phyloP scores from a whole-genome alignment of 164 flowering plant genomes.

The Umbellularia californica region DNA sequence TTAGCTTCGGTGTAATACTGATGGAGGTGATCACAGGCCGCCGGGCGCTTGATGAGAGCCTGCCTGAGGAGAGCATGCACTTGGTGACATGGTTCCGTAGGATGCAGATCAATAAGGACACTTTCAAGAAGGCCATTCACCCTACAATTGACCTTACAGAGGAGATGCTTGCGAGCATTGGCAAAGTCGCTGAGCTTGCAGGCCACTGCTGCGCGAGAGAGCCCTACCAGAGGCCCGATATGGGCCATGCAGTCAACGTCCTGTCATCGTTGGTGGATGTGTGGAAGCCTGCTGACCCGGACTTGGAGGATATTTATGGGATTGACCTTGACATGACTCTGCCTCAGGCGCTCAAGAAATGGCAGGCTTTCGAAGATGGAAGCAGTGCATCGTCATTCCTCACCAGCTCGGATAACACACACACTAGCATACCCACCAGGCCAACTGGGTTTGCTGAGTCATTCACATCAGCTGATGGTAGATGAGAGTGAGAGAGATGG shows the following conservation, averaged over 20 bases:
- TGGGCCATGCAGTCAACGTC: slow-evolving; percentile 83
- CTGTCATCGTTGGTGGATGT: slow-evolving; percentile 68
- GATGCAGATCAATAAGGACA: slow-evolving; percentile 56
- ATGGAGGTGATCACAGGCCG: slow-evolving; percentile 93
- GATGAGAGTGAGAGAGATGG: slow-evolving; percentile 30
- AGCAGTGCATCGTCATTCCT: slow-evolving; percentile 39
- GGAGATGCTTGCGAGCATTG: slow-evolving; percentile 54
- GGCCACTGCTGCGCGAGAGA: slow-evolving; percentile 89
- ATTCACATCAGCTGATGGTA: slow-evolving; percentile 82
- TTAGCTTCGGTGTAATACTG: slow-evolving; percentile 87
- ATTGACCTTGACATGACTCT: slow-evolving; percentile 66
- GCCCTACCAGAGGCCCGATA: slow-evolving; percentile 87
- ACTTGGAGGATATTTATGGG: slow-evolving; percentile 57
- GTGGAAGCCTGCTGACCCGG: slow-evolving; percentile 76
- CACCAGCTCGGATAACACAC: slow-evolving; percentile 77
- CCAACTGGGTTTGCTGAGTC: slow-evolving; percentile 90
- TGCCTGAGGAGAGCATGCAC: slow-evolving; percentile 74
- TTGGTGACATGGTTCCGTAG: slow-evolving; percentile 88
- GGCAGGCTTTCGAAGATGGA: slow-evolving; percentile 69
- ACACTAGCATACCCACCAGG: slow-evolving; percentile 80
- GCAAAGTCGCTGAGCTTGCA: slow-evolving; percentile 77
- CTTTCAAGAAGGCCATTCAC: slow-evolving; percentile 61
- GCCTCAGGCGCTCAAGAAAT: slow-evolving; percentile 69
- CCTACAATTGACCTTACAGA: slow-evolving; percentile 51
- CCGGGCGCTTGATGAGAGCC: slow-evolving; percentile 72